A percentile compares a stretch with the other conserved stretches of the same genome.
phyloP scores from a whole-genome alignment of 179 eudicot species.

The Sideroxylon spinosum region DNA sequence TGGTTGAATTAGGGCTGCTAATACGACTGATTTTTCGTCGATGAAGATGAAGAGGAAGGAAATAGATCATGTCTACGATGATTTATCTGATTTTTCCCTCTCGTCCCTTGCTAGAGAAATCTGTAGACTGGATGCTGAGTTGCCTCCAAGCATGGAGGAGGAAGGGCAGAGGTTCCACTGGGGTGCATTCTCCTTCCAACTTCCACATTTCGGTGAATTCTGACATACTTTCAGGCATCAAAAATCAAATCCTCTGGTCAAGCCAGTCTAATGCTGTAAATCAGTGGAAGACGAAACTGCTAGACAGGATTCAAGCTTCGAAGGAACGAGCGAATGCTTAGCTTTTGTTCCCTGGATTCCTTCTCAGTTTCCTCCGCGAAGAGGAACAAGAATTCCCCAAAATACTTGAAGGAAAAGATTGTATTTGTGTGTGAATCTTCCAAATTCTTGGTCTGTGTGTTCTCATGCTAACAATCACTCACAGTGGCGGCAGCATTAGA shows the following conservation, averaged over 20 bases:
- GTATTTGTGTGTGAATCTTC: neutral
- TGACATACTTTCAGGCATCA: constrained; percentile 43
- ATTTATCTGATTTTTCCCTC: constrained; percentile 68
- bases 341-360: constrained; percentile 85
- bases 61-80: constrained; percentile 39
- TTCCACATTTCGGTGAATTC: constrained; percentile 44
- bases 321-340: constrained; percentile 28
- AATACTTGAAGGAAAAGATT: neutral
- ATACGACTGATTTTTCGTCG: neutral
- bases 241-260: constrained; percentile 35
- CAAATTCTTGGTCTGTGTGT: constrained; percentile 1
- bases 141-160: constrained; percentile 63
- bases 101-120: constrained; percentile 75
- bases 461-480: constrained; percentile 4
- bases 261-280: constrained; percentile 21
- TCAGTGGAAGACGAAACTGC: constrained; percentile 26
- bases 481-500: neutral
- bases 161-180: constrained; percentile 24
- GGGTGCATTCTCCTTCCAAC: constrained; percentile 22
- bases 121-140: constrained; percentile 75
- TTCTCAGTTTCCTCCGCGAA: constrained; percentile 26
- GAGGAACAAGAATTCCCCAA: constrained; percentile 12
- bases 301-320: constrained; percentile 15
- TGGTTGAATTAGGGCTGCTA: too few relatives aligned
- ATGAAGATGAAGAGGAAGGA: constrained; percentile 60